Evolutionary conservation across 129 eudicot genomes (phyloP).

Genomic region (Heracleum sosnowskyi): DNA sequence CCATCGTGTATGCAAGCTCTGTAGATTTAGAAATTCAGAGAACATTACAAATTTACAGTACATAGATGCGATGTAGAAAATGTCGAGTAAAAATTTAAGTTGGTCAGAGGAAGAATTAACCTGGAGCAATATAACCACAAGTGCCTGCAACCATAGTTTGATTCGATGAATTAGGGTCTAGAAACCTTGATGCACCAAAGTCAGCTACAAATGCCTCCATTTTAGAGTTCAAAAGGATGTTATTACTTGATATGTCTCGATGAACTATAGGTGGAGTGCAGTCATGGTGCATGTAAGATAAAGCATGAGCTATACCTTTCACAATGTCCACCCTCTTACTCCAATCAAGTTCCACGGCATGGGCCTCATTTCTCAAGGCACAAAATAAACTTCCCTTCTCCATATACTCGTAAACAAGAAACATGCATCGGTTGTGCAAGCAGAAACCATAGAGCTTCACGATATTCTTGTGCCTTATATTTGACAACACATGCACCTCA

Average conservation of each 20-base stretch:
- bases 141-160: neutral
- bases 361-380: neutral
- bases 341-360: slow-evolving; percentile 22
- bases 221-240: neutral
- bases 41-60: too few relatives aligned
- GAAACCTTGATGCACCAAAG: neutral
- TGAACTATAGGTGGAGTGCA: neutral
- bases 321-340: slow-evolving; percentile 23
- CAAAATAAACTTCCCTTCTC: neutral
- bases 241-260: neutral
- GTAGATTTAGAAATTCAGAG: neutral
- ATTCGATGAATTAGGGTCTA: neutral
- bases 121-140: slow-evolving; percentile 30
- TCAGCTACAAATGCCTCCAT: neutral
- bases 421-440: neutral
- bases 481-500: neutral
- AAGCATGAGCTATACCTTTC: slow-evolving; percentile 29
- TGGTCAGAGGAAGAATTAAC: neutral
- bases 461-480: too few relatives aligned
- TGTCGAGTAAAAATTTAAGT: neutral
- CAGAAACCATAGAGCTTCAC: too few relatives aligned
- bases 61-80: neutral
- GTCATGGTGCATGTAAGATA: slow-evolving; percentile 14
- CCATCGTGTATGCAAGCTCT: neutral
- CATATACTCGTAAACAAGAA: neutral